Evolutionary conservation across 2,329 filamentous ascomycete species (phyloP).

Genomic region (Corynespora cassiicola): DNA sequence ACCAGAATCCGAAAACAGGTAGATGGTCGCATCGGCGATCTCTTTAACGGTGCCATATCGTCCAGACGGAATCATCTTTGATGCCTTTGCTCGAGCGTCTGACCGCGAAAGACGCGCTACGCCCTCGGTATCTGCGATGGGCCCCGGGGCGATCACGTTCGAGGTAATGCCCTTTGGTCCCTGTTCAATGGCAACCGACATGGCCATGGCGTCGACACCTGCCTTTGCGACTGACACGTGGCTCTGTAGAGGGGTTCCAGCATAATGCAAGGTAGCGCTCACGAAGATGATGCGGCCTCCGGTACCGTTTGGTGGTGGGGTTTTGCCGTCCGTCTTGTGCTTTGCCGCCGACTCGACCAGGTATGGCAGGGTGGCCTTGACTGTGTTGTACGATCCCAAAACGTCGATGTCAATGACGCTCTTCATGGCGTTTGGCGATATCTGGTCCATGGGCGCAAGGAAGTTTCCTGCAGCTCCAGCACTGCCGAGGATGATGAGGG

Average conservation of each 20-base stretch:
- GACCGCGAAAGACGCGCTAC: slow-evolving; percentile 51
- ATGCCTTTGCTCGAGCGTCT: slow-evolving; percentile 35
- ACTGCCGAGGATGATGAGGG: slow-evolving; percentile 57
- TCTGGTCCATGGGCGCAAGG: slow-evolving; percentile 79
- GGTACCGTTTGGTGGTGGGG: slow-evolving; percentile 56
- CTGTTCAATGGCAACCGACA: slow-evolving; percentile 84
- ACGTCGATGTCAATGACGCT: slow-evolving; percentile 96
- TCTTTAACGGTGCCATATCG: slow-evolving; percentile 82
- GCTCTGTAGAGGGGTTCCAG: slow-evolving; percentile 81
- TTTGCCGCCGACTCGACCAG: slow-evolving; percentile 75
- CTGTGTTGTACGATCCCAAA: slow-evolving; percentile 89
- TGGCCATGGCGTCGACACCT: slow-evolving; percentile 83
- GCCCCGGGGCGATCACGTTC: slow-evolving; percentile 88
- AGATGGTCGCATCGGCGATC: slow-evolving; percentile 91
- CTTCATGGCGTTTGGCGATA: slow-evolving; percentile 91
- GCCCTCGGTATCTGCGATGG: slow-evolving; percentile 81
- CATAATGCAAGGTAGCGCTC: slow-evolving; percentile 90
- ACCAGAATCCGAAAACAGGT: slow-evolving; percentile 82
- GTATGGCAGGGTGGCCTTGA: slow-evolving; percentile 88
- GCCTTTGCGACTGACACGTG: slow-evolving; percentile 95
- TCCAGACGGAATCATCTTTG: slow-evolving; percentile 68
- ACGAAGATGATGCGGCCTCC: slow-evolving; percentile 89
- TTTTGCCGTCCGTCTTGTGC: slow-evolving; percentile 65
- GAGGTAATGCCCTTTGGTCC: slow-evolving; percentile 85
- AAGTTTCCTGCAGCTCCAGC: slow-evolving; percentile 97